Percentiles rank a stretch among this genome's conserved stretches.
These are phyloP conservation scores for Pestalotiopsis fici DNA, from an alignment of 2,329 filamentous ascomycete species.

Conservation along the genomic window DNA sequence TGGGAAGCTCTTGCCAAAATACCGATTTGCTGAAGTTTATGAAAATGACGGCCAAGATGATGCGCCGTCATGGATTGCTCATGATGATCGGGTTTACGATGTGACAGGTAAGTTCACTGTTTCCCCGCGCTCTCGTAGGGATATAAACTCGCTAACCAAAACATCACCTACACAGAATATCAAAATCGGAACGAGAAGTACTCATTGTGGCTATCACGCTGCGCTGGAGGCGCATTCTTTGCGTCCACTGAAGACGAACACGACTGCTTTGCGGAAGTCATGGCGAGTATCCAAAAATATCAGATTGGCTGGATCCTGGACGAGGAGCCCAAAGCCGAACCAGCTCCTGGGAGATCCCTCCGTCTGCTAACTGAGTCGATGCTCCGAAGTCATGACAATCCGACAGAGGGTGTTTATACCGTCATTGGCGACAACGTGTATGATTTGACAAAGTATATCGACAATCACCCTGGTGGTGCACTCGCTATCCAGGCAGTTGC, in stretches of 20 bases:
- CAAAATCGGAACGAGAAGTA: neutral
- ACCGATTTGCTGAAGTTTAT: neutral
- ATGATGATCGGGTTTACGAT: neutral
- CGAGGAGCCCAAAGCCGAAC: neutral
- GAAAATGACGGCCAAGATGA: neutral
- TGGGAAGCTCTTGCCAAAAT: neutral
- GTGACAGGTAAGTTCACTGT: neutral
- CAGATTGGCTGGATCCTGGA: neutral
- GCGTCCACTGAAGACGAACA: neutral
- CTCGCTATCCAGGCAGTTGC: neutral
- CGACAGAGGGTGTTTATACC: neutral
- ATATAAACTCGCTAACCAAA: neutral
- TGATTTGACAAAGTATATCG: neutral
- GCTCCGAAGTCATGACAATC: neutral
- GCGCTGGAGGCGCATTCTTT: neutral
- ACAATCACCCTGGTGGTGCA: neutral
- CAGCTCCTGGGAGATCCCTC: neutral
- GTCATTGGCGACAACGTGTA: neutral
- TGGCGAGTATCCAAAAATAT: neutral
- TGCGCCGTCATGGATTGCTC: neutral
- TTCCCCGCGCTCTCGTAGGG: no score
- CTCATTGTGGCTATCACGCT: neutral
- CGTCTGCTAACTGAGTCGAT: neutral
- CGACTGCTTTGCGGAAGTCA: neutral
- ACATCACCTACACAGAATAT: neutral